These are phyloP conservation scores for Dimocarpus longan DNA, from an alignment of 345 rosid species.

Conservation along the genomic window DNA sequence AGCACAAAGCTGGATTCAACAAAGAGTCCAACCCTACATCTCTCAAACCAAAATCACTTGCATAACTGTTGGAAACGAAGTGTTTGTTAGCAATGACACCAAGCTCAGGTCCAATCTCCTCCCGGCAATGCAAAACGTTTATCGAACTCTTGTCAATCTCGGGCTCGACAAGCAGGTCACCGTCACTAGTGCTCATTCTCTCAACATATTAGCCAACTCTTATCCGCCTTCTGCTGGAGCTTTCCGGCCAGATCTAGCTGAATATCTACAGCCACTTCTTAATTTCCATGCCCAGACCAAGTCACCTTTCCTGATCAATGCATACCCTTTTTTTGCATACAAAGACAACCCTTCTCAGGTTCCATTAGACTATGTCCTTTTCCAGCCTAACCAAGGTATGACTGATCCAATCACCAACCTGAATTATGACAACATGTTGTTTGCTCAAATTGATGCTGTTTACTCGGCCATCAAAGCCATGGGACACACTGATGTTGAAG, in stretches of 20 bases:
- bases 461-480: conserved; percentile 72
- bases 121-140: conserved; percentile 78
- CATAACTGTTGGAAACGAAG: conserved; percentile 83
- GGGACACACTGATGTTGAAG: conserved; percentile 70
- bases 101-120: conserved; percentile 44
- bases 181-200: conserved; percentile 75
- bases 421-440: conserved; percentile 89
- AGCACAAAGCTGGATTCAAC: conserved; percentile 71
- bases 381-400: conserved; percentile 74
- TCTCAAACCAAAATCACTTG: conserved; percentile 60
- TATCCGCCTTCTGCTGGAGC: conserved; percentile 80
- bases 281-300: conserved; percentile 62
- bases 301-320: conserved; percentile 84
- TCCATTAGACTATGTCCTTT: conserved; percentile 67
- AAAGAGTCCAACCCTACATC: conserved; percentile 60
- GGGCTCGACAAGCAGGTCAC: conserved; percentile 70
- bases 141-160: conserved; percentile 47
- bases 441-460: conserved; percentile 91
- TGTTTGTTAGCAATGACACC: conserved; percentile 48
- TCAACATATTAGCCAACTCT: conserved; percentile 52
- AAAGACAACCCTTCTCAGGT: conserved; percentile 59
- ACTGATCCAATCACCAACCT: conserved; percentile 62
- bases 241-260: conserved; percentile 58
- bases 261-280: conserved; percentile 55
- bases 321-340: conserved; percentile 87